Evolutionary conservation across 352 stramenopile species (phyloP).

Genomic region (Sclerospora graminicola): DNA sequence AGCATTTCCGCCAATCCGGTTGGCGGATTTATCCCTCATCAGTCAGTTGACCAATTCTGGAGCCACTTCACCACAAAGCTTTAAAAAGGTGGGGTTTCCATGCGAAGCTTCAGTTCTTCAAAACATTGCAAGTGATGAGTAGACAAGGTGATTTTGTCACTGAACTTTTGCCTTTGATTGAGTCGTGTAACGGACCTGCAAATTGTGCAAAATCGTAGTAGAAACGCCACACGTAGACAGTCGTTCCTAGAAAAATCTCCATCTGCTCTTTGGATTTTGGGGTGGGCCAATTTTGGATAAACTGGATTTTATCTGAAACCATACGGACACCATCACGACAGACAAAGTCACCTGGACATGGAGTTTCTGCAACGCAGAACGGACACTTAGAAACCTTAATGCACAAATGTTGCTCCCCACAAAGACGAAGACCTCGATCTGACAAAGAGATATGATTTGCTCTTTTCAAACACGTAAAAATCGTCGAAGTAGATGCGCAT

Average conservation of each 20-base stretch:
- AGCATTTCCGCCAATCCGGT: too few relatives aligned
- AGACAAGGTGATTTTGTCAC: not conserved
- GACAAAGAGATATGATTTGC: not conserved
- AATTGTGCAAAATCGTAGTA: slow-evolving; percentile 2
- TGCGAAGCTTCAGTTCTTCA: not conserved
- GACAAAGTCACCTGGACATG: not conserved
- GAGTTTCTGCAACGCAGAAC: slow-evolving; percentile 1
- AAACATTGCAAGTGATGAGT: not conserved
- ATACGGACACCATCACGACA: not conserved
- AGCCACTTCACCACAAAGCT: too few relatives aligned
- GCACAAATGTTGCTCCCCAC: slow-evolving; percentile 1
- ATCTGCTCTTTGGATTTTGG: not conserved
- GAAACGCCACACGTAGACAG: not conserved
- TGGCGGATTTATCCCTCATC: too few relatives aligned
- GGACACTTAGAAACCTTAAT: slow-evolving; percentile 1
- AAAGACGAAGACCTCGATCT: not conserved
- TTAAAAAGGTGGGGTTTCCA: not conserved
- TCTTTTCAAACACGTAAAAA: not conserved
- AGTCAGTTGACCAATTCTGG: too few relatives aligned
- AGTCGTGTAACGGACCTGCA: not conserved
- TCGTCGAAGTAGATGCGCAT: slow-evolving; percentile 1
- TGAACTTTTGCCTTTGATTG: not conserved
- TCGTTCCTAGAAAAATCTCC: not conserved
- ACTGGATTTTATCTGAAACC: not conserved
- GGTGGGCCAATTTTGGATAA: not conserved